Conservation (phyloP, 2,329 filamentous ascomycete genomes). For the Alternaria sp. region DNA sequence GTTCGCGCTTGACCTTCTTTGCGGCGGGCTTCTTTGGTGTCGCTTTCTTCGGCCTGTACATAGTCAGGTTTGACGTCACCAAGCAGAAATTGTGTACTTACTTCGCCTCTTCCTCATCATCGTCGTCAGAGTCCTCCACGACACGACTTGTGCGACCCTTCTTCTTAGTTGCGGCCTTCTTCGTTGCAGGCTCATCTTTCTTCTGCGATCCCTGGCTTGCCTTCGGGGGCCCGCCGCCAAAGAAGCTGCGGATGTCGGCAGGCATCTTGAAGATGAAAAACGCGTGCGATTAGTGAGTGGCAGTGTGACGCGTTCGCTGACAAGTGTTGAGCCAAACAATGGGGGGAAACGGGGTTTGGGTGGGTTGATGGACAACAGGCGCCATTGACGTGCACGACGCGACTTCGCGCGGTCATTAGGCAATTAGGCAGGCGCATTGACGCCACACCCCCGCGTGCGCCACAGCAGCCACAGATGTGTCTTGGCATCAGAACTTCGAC, state of each 20-base stretch:
- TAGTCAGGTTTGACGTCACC: slow-evolving; percentile 29
- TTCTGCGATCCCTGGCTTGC: slow-evolving; percentile 48
- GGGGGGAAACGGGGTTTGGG: slow-evolving; percentile 1
- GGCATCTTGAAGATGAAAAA: slow-evolving; percentile 65
- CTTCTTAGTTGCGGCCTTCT: slow-evolving; percentile 51
- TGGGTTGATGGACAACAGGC: slow-evolving; percentile 6
- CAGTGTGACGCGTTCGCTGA: neutral
- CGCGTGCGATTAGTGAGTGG: neutral
- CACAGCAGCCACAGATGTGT: slow-evolving; percentile 13
- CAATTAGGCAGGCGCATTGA: slow-evolving; percentile 12
- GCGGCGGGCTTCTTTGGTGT: slow-evolving; percentile 63
- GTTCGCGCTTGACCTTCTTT: slow-evolving; percentile 63
- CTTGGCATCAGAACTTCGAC: slow-evolving; percentile 38
- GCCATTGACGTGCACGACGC: slow-evolving; percentile 26
- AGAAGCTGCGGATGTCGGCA: slow-evolving; percentile 87
- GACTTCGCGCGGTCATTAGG: slow-evolving; percentile 21
- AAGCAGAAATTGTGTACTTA: slow-evolving; percentile 8
- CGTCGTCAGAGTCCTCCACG: slow-evolving; percentile 76
- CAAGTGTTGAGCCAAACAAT: neutral
- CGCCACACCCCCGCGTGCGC: slow-evolving; percentile 14
- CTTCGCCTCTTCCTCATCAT: slow-evolving; percentile 55
- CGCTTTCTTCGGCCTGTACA: slow-evolving; percentile 44
- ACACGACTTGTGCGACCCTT: slow-evolving; percentile 47
- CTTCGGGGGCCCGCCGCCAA: slow-evolving; percentile 75
- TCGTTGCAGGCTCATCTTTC: slow-evolving; percentile 41